Base-by-base conservation (phyloP, 768 basidiomycete genomes). In the Mycena rosella region DNA sequence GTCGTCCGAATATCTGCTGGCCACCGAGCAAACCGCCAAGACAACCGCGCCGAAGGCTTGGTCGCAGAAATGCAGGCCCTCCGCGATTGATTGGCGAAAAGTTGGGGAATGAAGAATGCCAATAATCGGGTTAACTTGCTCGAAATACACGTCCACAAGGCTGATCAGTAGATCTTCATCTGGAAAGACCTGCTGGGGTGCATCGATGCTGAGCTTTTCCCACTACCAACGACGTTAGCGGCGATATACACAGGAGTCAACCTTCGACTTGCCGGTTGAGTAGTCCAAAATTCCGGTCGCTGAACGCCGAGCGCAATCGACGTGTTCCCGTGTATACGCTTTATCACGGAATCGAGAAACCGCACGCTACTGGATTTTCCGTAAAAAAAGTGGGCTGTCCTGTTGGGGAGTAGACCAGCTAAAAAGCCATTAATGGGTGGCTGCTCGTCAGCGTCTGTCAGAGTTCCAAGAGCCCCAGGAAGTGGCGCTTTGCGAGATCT, bases 91-190 rank as follows among this genome's bases (percentile, higher is more conserved):
- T 24, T 78, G 78, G 59, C 87, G 80, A 68, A 94, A 94, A 17
- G 85, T 85, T 0, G 89, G 88, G 1, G 84, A 83, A 72, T 95
- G 93, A 6, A 96, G 78, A 8, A 95, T 75, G 0, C 92, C 91
- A 4, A 84, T 70, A 47, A 84, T 75, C 14, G 77, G 63, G 67
- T 93, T 89, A 61, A 85, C 60, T 38, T 84, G 73, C 0, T 76
- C 74, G 72, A 94, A 95, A 74, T 88, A 94, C 10, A 87, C 77
- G 20, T 84, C 78, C 52, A 92, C 78, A 29, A 95, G 81, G 1
- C 68, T 65, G 13, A 73, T 70, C 20, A 87, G 78, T 11, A 95
- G 80, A 60, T 86, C 84, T 2, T 75, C 68, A 6, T 85, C 82
- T 2, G 88, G 89, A 61, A 84, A 90, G 24, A 68, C 64, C 54